Evolutionary conservation across 352 stramenopile species (phyloP).

Genomic region (Globisporangium apiculatum): DNA sequence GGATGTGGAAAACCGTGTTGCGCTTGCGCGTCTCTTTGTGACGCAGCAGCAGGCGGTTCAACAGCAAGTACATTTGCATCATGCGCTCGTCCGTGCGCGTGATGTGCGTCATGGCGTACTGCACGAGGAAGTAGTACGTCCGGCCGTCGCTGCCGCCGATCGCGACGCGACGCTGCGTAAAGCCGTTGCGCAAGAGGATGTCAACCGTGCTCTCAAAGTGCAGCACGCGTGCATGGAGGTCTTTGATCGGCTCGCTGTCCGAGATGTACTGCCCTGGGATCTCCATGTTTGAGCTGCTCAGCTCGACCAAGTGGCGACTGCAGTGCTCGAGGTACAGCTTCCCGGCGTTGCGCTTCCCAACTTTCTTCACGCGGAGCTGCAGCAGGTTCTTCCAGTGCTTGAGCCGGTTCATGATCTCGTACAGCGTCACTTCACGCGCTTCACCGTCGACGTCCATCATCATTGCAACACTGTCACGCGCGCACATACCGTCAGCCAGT

Average conservation of each 20-base stretch:
- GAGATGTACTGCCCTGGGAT: constrained; percentile 90
- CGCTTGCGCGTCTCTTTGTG: constrained; percentile 87
- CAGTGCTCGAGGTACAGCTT: constrained; percentile 82
- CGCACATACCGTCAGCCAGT: background rate
- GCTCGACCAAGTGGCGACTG: constrained; percentile 85
- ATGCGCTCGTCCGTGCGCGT: constrained; percentile 92
- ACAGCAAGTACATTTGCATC: constrained; percentile 90
- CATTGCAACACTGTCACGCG: constrained; percentile 2
- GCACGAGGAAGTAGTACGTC: constrained; percentile 89
- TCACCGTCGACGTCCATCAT: constrained; percentile 14
- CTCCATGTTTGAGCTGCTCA: constrained; percentile 85
- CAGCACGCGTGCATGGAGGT: constrained; percentile 87
- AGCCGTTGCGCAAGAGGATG: constrained; percentile 81
- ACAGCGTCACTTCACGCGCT: constrained; percentile 44
- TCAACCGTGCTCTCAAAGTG: constrained; percentile 87
- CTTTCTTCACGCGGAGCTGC: constrained; percentile 73
- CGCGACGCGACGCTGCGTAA: constrained; percentile 87
- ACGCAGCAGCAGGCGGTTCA: constrained; percentile 79
- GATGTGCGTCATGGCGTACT: constrained; percentile 91
- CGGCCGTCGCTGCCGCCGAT: constrained; percentile 87
- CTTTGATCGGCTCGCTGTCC: constrained; percentile 88
- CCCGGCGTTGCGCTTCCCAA: constrained; percentile 58
- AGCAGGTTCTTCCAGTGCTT: constrained; percentile 90
- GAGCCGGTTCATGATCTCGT: constrained; percentile 84
- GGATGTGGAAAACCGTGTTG: constrained; percentile 86